Evolutionary conservation across 495 filamentous ascomycete species (phyloP).

Genomic region (Umbilicaria muhlenbergii): DNA sequence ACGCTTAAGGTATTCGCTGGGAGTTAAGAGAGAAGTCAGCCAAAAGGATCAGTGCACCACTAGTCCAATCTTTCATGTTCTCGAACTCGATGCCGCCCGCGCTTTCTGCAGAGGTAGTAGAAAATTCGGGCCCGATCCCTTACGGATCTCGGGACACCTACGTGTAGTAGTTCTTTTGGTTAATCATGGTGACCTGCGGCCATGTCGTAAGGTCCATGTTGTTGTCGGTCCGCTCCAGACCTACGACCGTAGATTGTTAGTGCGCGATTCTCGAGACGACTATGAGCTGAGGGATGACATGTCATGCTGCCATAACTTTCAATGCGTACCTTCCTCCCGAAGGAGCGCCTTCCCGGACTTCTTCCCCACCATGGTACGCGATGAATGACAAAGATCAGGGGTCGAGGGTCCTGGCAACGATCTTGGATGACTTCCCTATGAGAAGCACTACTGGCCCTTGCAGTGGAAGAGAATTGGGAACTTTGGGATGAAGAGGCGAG

Average conservation of each 20-base stretch:
- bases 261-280: neutral
- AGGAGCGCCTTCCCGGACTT: slow-evolving; percentile 47
- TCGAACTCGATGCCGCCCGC: neutral
- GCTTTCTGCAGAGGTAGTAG: neutral
- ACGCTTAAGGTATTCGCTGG: slow-evolving; percentile 89
- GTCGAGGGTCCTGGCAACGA: no score
- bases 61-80: neutral
- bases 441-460: no score
- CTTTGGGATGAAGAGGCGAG: no score
- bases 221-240: slow-evolving; percentile 91
- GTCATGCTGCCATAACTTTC: neutral
- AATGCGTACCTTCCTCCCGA: slow-evolving; percentile 41
- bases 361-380: slow-evolving; percentile 42
- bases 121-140: neutral
- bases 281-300: neutral
- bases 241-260: slow-evolving; percentile 24
- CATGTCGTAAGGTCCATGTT: slow-evolving; percentile 88
- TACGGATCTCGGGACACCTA: slow-evolving; percentile 28
- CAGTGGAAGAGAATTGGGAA: no score
- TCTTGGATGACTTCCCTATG: no score
- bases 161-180: slow-evolving; percentile 99
- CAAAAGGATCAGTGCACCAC: slow-evolving; percentile 11
- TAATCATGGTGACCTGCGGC: slow-evolving; percentile 84
- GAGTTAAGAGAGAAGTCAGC: no score
- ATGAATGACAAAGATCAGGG: neutral